Evolutionary conservation across 805 yeast genomes (phyloP), one percentile per base, ranked within the genome.

Genomic region (Dipodascus albidus): DNA sequence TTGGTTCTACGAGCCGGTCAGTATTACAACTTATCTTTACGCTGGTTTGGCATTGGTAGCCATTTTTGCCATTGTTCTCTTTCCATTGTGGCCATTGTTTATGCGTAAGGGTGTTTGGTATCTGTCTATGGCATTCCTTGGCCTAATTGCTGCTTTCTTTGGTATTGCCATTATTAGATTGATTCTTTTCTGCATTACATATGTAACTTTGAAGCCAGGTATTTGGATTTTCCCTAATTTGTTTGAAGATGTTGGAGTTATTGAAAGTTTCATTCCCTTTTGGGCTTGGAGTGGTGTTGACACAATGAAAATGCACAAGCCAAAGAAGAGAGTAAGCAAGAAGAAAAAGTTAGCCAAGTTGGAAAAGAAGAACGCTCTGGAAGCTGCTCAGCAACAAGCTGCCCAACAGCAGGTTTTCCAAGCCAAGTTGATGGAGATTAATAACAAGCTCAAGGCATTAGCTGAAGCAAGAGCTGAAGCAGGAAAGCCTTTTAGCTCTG

Each of bases 171-270:
- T 93, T 48, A 70, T 91, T 33, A 78, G 99, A 64, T 72, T 90
- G 65, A 74, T 90, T 44, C 65, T 93, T 23, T 87, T 81, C 61
- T 60, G 76, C 23, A 60, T 85, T 51, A 78, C 89, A 0, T 76
- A 78, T 58, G 70, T 83, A 50, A 68, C 78, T 1, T 70, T 77
- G 54, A 78, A 81, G 4, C 80, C 81, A 47, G 96, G 95, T n/a
- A 76, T 93, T 66, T 93, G 99, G 99, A 67, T 93, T 49, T 91
- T 88, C 76, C 99, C 99, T 54, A 91, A 91, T 66, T 74, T 93
- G 64, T 93, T 90, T 70, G 99, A 83, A 57, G 99, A 93, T 65
- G 90, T 95, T 62, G 96, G 97, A 22, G 85, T 93, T 58, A 64
- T 91, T 56, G 98, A 91, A 55, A 85, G 96, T 73, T 93, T 93